Conservation (phyloP, 2,329 filamentous ascomycete species). For the Colletotrichum sp. region DNA sequence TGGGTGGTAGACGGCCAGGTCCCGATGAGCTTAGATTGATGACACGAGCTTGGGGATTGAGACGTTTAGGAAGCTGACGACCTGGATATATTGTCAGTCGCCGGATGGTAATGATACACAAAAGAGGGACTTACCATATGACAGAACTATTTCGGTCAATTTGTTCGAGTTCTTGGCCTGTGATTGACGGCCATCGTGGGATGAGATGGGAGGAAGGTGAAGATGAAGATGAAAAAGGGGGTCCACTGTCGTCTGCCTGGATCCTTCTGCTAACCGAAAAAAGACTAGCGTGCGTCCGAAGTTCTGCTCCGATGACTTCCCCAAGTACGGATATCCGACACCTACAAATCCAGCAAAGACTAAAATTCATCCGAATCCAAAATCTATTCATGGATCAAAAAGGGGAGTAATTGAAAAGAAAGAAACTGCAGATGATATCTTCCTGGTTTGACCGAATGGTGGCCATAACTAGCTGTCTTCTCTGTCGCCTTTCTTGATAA, state of each 20-base stretch:
- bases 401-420: too few relatives aligned
- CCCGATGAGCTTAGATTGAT: neutral
- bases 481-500: too few relatives aligned
- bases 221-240: neutral
- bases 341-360: neutral
- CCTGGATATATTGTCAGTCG: accelerated
- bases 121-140: neutral
- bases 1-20: neutral
- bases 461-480: too few relatives aligned
- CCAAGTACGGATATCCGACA: neutral
- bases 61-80: accelerated
- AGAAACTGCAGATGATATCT: too few relatives aligned
- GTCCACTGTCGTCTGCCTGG: neutral
- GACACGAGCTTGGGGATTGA: neutral
- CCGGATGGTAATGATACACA: accelerated
- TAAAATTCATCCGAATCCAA: neutral
- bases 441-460: too few relatives aligned
- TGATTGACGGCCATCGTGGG: neutral
- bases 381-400: neutral
- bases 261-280: neutral
- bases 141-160: accelerated
- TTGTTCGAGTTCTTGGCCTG: neutral
- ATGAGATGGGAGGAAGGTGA: neutral
- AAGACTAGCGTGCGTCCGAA: neutral
- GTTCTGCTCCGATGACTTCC: neutral